Percentiles rank a stretch among this genome's conserved stretches.
Evolutionary conservation across 352 stramenopile species (phyloP).

Genomic region (Pythium dissimile): DNA sequence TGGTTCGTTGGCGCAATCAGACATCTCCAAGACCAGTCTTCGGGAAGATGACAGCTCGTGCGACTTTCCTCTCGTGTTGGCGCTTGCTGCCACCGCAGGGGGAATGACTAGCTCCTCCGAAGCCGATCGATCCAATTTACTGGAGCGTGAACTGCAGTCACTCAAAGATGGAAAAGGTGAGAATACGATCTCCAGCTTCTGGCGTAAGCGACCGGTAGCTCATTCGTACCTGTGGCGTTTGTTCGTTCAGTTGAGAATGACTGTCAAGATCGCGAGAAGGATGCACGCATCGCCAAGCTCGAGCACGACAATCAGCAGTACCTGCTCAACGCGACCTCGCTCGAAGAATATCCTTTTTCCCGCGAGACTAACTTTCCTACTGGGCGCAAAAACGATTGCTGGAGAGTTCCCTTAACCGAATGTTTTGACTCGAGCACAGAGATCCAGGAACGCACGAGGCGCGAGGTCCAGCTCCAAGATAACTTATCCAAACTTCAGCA

Average conservation of each 20-base stretch:
- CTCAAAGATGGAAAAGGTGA: conserved; percentile 45
- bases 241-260: conserved; percentile 7
- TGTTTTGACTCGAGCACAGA: conserved; percentile 48
- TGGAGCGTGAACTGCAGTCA: conserved; percentile 55
- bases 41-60: conserved; percentile 68
- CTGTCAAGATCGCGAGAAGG: conserved; percentile 11
- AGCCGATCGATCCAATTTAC: conserved; percentile 51
- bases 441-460: conserved; percentile 72
- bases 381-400: not conserved
- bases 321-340: conserved; percentile 71
- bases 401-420: conserved; percentile 51
- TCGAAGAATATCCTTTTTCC: conserved; percentile 84
- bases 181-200: not conserved
- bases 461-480: conserved; percentile 59
- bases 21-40: conserved; percentile 66
- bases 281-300: conserved; percentile 53
- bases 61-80: conserved; percentile 80
- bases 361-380: not conserved
- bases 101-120: conserved; percentile 71
- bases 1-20: conserved; percentile 58
- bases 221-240: not conserved
- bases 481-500: conserved; percentile 65
- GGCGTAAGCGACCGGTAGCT: not conserved
- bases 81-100: conserved; percentile 66
- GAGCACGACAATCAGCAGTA: conserved; percentile 86